phyloP scores from a whole-genome alignment of 768 basidiomycete species.

The Xerocomellus amylosporus region DNA sequence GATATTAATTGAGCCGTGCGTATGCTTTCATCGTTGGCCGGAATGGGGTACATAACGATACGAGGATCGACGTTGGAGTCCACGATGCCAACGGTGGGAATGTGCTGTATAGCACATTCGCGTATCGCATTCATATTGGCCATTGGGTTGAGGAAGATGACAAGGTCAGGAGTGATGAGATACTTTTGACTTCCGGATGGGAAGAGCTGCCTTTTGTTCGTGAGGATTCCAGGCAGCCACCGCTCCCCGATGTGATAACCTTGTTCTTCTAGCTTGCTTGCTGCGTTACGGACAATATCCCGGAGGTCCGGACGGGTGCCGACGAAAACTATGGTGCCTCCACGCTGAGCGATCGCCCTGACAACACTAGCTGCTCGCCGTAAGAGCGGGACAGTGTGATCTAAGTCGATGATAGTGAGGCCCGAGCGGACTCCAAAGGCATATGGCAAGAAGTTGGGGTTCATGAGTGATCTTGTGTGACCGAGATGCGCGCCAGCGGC shows the following conservation, averaged over 20 bases:
- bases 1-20: constrained; percentile 88
- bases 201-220: constrained; percentile 78
- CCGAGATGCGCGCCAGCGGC: constrained; percentile 95
- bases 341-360: constrained; percentile 73
- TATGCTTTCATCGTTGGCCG: constrained; percentile 94
- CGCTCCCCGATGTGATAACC: constrained; percentile 83
- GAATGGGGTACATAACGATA: constrained; percentile 96
- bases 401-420: constrained; percentile 91
- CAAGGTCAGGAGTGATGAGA: constrained; percentile 78
- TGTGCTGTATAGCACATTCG: constrained; percentile 84
- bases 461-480: constrained; percentile 79
- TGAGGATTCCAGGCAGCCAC: constrained; percentile 95
- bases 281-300: constrained; percentile 71
- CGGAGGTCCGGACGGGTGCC: constrained; percentile 82
- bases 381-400: constrained; percentile 88
- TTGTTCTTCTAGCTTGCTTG: constrained; percentile 72
- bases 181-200: constrained; percentile 53
- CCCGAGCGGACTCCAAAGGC: constrained; percentile 90
- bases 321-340: constrained; percentile 86
- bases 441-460: constrained; percentile 87
- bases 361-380: constrained; percentile 88
- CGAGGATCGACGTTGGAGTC: constrained; percentile 97
- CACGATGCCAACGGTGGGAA: constrained; percentile 92
- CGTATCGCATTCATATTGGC: constrained; percentile 82
- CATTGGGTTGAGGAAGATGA: constrained; percentile 87